Conservation (phyloP, 1,139 yeast genomes). For the Pichia sp. region DNA sequence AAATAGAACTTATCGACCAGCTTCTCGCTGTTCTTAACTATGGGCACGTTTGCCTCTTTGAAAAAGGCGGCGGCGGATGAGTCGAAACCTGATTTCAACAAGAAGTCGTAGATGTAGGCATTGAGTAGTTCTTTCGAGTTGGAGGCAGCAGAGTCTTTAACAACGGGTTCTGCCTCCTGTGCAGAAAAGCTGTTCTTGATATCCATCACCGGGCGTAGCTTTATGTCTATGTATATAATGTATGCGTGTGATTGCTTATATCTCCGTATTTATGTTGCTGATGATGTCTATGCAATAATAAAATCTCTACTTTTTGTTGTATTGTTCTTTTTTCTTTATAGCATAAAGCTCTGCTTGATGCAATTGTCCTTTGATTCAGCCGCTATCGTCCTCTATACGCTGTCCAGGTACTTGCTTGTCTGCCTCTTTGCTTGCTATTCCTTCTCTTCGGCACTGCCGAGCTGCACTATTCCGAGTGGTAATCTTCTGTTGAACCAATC, state of each 20-base stretch:
- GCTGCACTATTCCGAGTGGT: not conserved
- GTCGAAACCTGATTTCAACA: constrained; percentile 65
- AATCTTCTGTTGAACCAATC: not conserved
- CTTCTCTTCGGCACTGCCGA: not conserved
- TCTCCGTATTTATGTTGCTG: too few relatives aligned
- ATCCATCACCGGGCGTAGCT: not conserved
- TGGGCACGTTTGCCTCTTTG: constrained; percentile 42
- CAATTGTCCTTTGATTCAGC: too few relatives aligned
- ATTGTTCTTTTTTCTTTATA: too few relatives aligned
- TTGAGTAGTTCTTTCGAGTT: constrained; percentile 67
- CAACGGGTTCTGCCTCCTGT: constrained; percentile 22
- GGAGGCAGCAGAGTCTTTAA: constrained; percentile 47
- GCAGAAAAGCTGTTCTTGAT: constrained; percentile 3
- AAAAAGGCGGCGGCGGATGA: constrained; percentile 71
- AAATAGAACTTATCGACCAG: constrained; percentile 5
- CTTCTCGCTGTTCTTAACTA: constrained; percentile 32
- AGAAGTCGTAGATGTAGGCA: constrained; percentile 82
- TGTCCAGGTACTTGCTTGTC: not conserved
- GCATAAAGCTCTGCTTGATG: too few relatives aligned
- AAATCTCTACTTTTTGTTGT: too few relatives aligned
- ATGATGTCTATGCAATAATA: too few relatives aligned
- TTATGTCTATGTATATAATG: not conserved
- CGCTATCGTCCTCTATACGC: too few relatives aligned
- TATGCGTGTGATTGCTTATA: too few relatives aligned
- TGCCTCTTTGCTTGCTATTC: not conserved